Conservation (phyloP, 306 rosid genomes). For the Pyrus bretschneideri region DNA sequence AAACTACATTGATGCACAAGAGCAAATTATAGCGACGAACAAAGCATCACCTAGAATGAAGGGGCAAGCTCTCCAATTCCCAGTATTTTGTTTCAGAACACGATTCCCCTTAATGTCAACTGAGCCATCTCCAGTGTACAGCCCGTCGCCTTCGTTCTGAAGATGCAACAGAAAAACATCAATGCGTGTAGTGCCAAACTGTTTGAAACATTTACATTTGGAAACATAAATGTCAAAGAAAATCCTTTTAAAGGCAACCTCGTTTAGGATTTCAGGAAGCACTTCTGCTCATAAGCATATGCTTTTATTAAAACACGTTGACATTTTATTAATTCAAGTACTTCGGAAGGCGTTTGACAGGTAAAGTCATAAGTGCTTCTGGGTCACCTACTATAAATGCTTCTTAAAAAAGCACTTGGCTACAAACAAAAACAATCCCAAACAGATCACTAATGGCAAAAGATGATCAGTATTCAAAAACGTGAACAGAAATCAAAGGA, state of each 20-base stretch:
- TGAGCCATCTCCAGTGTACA: conserved; percentile 50
- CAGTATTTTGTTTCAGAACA: conserved; percentile 42
- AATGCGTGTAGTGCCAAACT: not conserved
- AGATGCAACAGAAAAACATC: not conserved
- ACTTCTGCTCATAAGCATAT: not conserved
- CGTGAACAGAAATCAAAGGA: not conserved
- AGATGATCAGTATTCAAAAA: not conserved
- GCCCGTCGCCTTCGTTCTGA: conserved; percentile 25
- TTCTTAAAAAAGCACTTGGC: not conserved
- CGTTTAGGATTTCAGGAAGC: not conserved
- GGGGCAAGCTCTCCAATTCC: conserved; percentile 60
- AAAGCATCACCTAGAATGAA: conserved; percentile 39
- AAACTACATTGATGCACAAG: not conserved
- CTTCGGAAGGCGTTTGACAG: not conserved
- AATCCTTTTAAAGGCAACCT: not conserved
- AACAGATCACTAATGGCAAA: not conserved
- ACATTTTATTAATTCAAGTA: not conserved
- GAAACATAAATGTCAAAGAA: not conserved
- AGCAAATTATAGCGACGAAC: not conserved
- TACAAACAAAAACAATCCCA: not conserved
- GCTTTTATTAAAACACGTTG: not conserved
- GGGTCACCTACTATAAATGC: not conserved
- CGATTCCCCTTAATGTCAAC: conserved; percentile 41
- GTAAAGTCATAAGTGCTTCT: not conserved
- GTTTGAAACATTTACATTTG: not conserved